Percentiles rank a stretch among this genome's conserved stretches.
These are phyloP conservation scores for Starmerella vitae DNA, from an alignment of 805 yeast species.

Conservation along the genomic window DNA sequence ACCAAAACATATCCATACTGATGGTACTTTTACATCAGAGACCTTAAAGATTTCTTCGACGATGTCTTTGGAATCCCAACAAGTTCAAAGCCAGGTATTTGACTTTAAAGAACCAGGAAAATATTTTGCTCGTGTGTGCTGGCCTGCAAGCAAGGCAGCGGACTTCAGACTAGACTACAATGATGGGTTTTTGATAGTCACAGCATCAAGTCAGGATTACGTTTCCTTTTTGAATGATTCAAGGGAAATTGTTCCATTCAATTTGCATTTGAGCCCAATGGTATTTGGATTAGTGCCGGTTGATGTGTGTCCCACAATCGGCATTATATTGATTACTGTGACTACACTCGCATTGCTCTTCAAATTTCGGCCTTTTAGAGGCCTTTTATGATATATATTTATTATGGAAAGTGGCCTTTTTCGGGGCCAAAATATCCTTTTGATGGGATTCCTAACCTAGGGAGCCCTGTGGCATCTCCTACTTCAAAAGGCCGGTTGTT, in stretches of 20 bases:
- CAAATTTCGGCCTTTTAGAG: neutral
- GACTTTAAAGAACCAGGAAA: conserved; percentile 7
- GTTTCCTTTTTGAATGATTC: neutral
- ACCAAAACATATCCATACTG: too few relatives aligned
- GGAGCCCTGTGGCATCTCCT: conserved; percentile 13
- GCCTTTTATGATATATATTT: neutral
- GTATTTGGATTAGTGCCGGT: conserved; percentile 7
- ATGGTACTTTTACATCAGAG: too few relatives aligned
- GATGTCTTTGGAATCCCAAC: neutral
- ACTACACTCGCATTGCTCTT: neutral
- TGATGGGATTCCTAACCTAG: conserved; percentile 18
- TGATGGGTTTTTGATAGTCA: conserved; percentile 5
- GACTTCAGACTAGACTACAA: conserved; percentile 19
- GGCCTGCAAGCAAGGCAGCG: conserved; percentile 28
- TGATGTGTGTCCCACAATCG: conserved; percentile 11
- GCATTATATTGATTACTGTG: neutral
- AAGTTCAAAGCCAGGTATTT: neutral
- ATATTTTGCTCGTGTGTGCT: conserved; percentile 26
- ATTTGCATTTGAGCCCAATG: conserved; percentile 12
- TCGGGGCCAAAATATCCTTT: conserved; percentile 16
- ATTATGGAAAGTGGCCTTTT: conserved; percentile 13
- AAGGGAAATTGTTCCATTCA: conserved; percentile 5
- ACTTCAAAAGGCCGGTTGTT: conserved; percentile 21
- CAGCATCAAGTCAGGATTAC: conserved; percentile 9
- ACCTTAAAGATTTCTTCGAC: too few relatives aligned